A percentile compares a stretch with the other conserved stretches of the same genome.
Conservation (phyloP, 1,284 basidiomycete genomes). For the Stereum hirsutum region DNA sequence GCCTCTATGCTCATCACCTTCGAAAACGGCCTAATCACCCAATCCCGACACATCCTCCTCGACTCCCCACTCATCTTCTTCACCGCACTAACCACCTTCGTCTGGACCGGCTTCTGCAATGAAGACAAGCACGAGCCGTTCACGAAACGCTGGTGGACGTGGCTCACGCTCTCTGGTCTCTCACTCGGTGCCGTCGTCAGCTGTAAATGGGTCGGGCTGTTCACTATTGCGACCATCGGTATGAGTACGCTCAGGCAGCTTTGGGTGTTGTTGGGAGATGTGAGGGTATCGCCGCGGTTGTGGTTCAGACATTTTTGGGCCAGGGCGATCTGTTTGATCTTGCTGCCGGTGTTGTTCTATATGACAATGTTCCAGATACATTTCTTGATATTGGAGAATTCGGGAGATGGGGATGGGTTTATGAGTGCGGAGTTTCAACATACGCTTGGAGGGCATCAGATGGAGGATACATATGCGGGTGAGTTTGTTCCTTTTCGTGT, state of each 20-base stretch:
- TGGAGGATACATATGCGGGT: slow-evolving; percentile 91
- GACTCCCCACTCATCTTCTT: slow-evolving; percentile 98
- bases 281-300: slow-evolving; percentile 66
- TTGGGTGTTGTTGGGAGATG: slow-evolving; percentile 87
- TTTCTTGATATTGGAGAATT: slow-evolving; percentile 80
- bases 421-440: slow-evolving; percentile 99
- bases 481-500: slow-evolving; percentile 15
- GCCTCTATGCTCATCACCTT: slow-evolving; percentile 90
- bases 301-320: slow-evolving; percentile 86
- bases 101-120: slow-evolving; percentile 89
- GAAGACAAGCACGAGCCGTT: slow-evolving; percentile 82
- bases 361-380: slow-evolving; percentile 95
- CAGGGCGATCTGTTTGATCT: slow-evolving; percentile 83
- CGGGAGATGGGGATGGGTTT: slow-evolving; percentile 96
- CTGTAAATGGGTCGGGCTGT: slow-evolving; percentile 98
- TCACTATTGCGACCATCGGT: slow-evolving; percentile 96
- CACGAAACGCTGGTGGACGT: slow-evolving; percentile 85
- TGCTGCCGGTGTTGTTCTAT: slow-evolving; percentile 82
- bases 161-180: slow-evolving; percentile 84
- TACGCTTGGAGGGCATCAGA: slow-evolving; percentile 83
- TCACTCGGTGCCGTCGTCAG: slow-evolving; percentile 87
- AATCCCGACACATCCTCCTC: slow-evolving; percentile 94
- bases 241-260: slow-evolving; percentile 80
- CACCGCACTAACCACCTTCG: slow-evolving; percentile 82
- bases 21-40: slow-evolving; percentile 93